Percentiles rank a stretch among this genome's conserved stretches.
Evolutionary conservation across 129 eudicot species (phyloP).

Genomic region (Deinandra increscens): DNA sequence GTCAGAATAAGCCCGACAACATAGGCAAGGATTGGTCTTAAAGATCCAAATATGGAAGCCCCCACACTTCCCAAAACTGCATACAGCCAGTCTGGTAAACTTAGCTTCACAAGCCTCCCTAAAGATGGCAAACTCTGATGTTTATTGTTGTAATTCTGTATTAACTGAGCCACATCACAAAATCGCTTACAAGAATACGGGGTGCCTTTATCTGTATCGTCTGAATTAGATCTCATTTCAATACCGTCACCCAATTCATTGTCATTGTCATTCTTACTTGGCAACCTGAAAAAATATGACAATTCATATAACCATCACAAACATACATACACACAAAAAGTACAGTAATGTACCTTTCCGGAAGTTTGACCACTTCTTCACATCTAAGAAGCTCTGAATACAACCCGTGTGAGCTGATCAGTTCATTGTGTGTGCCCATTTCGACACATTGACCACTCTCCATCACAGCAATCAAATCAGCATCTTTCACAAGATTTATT

Average conservation of each 20-base stretch:
- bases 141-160: conserved; percentile 28
- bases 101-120: conserved; percentile 51
- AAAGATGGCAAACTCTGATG: conserved; percentile 33
- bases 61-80: conserved; percentile 57
- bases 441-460: conserved; percentile 62
- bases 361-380: conserved; percentile 56
- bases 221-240: conserved; percentile 30
- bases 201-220: conserved; percentile 17
- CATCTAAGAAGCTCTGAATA: conserved; percentile 57
- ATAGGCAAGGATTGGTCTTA: conserved; percentile 59
- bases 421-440: conserved; percentile 62
- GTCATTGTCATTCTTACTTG: conserved; percentile 38
- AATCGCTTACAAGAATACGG: conserved; percentile 17
- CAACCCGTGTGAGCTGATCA: conserved; percentile 36
- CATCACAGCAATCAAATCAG: conserved; percentile 60
- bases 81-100: conserved; percentile 58
- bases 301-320: conserved; percentile 11
- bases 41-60: conserved; percentile 56
- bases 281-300: conserved; percentile 36
- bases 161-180: conserved; percentile 14
- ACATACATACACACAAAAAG: neutral
- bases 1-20: conserved; percentile 52
- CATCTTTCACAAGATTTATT: conserved; percentile 45
- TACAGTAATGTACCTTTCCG: conserved; percentile 40
- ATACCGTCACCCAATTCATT: conserved; percentile 34